A percentile compares a stretch with the other conserved stretches of the same genome.
Conservation (phyloP, 345 rosid species). For the Boechera stricta region DNA sequence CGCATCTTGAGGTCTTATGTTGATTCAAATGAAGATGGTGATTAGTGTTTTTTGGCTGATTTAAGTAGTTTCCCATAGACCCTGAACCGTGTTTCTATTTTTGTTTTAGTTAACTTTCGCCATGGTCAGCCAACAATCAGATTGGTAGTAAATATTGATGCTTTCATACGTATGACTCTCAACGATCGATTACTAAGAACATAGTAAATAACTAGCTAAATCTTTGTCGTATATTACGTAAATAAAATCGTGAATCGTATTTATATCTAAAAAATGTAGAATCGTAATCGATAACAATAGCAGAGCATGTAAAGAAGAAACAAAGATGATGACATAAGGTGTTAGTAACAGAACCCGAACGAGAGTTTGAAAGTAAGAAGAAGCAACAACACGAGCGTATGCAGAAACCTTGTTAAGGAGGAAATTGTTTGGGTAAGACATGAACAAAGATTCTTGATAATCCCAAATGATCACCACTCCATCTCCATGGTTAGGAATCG, state of each 20-base stretch:
- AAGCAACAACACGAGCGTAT: slow-evolving; percentile 21
- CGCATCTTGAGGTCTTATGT: slow-evolving; percentile 28
- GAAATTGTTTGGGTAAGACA: neutral
- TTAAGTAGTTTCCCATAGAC: neutral
- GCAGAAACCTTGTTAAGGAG: neutral
- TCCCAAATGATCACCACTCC: neutral
- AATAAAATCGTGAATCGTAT: too few relatives aligned
- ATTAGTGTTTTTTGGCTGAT: neutral
- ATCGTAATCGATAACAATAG: neutral
- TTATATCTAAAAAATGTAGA: too few relatives aligned
- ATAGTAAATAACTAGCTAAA: neutral
- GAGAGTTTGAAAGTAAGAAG: neutral
- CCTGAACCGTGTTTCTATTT: neutral
- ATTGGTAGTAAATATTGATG: neutral
- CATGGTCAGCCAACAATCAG: slow-evolving; percentile 16
- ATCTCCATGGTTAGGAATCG: neutral
- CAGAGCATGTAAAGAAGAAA: neutral
- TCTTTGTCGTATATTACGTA: neutral
- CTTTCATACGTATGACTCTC: neutral
- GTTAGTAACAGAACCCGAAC: neutral
- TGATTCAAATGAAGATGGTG: slow-evolving; percentile 20
- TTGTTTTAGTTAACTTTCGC: slow-evolving; percentile 12
- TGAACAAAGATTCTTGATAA: neutral
- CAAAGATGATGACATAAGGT: neutral
- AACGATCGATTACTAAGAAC: neutral